phyloP scores from a whole-genome alignment of 1,284 basidiomycete species.

The Butyriboletus appendiculatus region DNA sequence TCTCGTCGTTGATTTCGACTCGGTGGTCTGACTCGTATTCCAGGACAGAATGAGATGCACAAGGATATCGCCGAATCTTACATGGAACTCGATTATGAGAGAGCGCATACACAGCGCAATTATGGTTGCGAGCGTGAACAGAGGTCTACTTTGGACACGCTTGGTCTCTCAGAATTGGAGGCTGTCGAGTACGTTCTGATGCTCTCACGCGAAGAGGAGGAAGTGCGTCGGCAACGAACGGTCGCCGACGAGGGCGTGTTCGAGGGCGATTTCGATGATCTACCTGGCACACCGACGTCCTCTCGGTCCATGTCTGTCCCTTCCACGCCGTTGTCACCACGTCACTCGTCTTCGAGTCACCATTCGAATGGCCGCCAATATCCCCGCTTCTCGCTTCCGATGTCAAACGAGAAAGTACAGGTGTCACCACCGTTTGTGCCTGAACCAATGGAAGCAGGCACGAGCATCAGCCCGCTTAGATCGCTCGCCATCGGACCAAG shows the following conservation, averaged over 20 bases:
- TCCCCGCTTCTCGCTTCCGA: slow-evolving; percentile 29
- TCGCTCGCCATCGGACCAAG: slow-evolving; percentile 7
- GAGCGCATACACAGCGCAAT: slow-evolving; percentile 35
- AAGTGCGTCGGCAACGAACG: slow-evolving; percentile 25
- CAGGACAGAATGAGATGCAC: slow-evolving; percentile 66
- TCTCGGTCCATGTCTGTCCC: slow-evolving; percentile 6
- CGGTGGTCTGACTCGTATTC: background rate
- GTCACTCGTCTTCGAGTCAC: slow-evolving; percentile 8
- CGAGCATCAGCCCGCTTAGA: slow-evolving; percentile 28
- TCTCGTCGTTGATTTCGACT: background rate
- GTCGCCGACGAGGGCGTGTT: slow-evolving; percentile 53
- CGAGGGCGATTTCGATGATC: slow-evolving; percentile 56
- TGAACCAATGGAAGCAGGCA: slow-evolving; percentile 47
- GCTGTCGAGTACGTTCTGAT: slow-evolving; percentile 83
- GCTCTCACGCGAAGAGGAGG: slow-evolving; percentile 81
- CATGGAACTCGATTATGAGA: slow-evolving; percentile 53
- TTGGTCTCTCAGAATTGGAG: slow-evolving; percentile 77
- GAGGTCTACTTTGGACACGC: slow-evolving; percentile 50
- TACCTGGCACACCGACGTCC: slow-evolving; percentile 24
- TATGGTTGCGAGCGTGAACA: slow-evolving; percentile 60
- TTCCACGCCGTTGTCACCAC: slow-evolving; percentile 4
- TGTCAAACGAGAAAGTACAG: slow-evolving; percentile 45
- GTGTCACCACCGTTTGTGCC: slow-evolving; percentile 35
- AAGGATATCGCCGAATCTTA: slow-evolving; percentile 66
- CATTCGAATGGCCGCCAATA: slow-evolving; percentile 10